phyloP scores from a whole-genome alignment of 371 early-diverging fungal species.

The Mortierella sp. region DNA sequence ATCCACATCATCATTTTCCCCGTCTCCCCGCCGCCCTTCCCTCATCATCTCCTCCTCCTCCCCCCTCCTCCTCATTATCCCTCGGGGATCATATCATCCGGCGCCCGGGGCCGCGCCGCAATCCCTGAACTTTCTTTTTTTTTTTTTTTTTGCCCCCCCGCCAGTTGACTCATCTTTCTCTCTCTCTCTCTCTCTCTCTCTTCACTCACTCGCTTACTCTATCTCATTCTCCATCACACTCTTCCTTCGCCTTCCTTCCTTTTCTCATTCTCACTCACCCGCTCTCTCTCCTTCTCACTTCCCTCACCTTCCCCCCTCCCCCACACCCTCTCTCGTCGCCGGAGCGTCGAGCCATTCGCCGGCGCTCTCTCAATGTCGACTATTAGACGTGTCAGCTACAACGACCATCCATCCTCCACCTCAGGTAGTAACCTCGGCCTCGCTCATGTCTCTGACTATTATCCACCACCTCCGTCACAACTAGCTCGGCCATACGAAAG shows the following conservation, averaged over 20 bases:
- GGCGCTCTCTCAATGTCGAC: slow-evolving; percentile 10
- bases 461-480: background rate
- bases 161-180: background rate
- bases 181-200: background rate
- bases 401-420: background rate
- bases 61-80: no score
- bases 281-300: background rate
- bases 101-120: no score
- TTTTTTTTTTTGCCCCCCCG: no score
- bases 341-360: no score
- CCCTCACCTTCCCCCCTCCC: background rate
- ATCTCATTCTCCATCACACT: background rate
- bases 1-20: no score
- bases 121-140: no score
- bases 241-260: background rate
- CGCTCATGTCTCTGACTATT: no score
- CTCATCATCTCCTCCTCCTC: background rate
- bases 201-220: background rate
- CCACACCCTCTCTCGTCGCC: slow-evolving; percentile 3
- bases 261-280: background rate
- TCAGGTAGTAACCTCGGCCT: no score
- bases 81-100: no score
- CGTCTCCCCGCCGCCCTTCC: background rate
- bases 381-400: slow-evolving; percentile 9
- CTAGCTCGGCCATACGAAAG: background rate